These are phyloP conservation scores for Cercospora zeae-maydis DNA, from an alignment of 2,329 filamentous ascomycete species.

Conservation along the genomic window DNA sequence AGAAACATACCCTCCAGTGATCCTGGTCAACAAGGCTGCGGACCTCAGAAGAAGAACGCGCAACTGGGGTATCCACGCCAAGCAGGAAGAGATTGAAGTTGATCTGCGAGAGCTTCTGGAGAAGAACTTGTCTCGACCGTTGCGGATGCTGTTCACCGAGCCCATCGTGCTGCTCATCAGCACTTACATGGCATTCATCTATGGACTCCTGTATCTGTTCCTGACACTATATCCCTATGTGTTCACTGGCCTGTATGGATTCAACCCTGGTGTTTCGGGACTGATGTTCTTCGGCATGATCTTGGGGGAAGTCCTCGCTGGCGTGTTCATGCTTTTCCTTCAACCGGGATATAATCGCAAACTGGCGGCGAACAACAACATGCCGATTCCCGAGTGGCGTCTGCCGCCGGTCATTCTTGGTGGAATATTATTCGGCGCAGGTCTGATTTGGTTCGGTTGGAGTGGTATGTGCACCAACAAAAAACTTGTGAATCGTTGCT, in stretches of 20 bases:
- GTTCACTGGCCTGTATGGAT: constrained; percentile 67
- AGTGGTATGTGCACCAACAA: constrained; percentile 17
- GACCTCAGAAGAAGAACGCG: constrained; percentile 54
- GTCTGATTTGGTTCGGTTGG: constrained; percentile 48
- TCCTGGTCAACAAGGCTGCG: constrained; percentile 55
- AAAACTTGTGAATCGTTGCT: neutral
- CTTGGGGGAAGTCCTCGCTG: constrained; percentile 34
- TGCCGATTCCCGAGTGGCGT: constrained; percentile 46
- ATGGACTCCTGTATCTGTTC: constrained; percentile 71
- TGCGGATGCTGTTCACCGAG: constrained; percentile 49
- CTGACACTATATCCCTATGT: constrained; percentile 80
- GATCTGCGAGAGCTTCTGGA: constrained; percentile 37
- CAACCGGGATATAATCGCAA: constrained; percentile 37
- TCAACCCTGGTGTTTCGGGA: constrained; percentile 66
- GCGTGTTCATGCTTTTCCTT: constrained; percentile 21
- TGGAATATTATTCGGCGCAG: constrained; percentile 40
- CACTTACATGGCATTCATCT: constrained; percentile 40
- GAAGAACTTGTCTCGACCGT: constrained; percentile 41
- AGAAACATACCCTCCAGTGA: constrained; percentile 57
- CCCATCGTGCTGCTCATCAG: constrained; percentile 49
- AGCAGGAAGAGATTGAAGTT: constrained; percentile 41
- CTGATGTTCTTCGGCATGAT: constrained; percentile 78
- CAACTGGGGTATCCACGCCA: constrained; percentile 59
- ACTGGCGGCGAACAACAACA: constrained; percentile 34
- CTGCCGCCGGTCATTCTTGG: constrained; percentile 50